These are phyloP conservation scores for Magnusiomyces ingens DNA, from an alignment of 1,139 yeast genomes.

Conservation along the genomic window DNA sequence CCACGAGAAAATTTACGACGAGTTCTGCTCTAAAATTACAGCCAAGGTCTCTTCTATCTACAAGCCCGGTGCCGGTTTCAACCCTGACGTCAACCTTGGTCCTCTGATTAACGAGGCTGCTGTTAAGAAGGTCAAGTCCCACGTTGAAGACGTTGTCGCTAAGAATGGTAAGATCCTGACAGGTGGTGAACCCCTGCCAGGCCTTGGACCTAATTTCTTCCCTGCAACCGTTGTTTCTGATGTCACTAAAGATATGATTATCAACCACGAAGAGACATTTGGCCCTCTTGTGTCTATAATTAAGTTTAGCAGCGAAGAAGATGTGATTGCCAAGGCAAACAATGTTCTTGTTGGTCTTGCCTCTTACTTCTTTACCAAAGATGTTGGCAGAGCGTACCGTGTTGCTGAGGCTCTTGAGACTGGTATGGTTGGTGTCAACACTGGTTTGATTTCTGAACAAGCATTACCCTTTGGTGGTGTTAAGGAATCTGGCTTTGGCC, in stretches of 20 bases:
- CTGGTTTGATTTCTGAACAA: slow-evolving; percentile 64
- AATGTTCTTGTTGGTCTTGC: slow-evolving; percentile 67
- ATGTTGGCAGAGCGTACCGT: slow-evolving; percentile 54
- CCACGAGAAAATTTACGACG: slow-evolving; percentile 55
- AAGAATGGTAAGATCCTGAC: slow-evolving; percentile 63
- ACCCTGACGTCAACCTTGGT: slow-evolving; percentile 64
- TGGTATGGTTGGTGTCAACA: slow-evolving; percentile 81
- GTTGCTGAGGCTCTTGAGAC: slow-evolving; percentile 65
- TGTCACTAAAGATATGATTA: slow-evolving; percentile 57
- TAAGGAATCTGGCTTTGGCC: slow-evolving; percentile 73
- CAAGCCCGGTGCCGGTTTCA: slow-evolving; percentile 70
- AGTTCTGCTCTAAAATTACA: slow-evolving; percentile 47
- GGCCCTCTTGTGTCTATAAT: slow-evolving; percentile 85
- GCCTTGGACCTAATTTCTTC: slow-evolving; percentile 70
- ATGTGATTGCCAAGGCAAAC: slow-evolving; percentile 65
- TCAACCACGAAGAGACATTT: slow-evolving; percentile 73
- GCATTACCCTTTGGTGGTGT: slow-evolving; percentile 78
- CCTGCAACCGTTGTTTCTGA: slow-evolving; percentile 66
- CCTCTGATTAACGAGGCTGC: slow-evolving; percentile 69
- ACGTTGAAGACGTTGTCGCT: slow-evolving; percentile 64
- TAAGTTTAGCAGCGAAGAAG: slow-evolving; percentile 52
- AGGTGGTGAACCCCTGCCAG: slow-evolving; percentile 59
- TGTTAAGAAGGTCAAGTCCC: slow-evolving; percentile 59
- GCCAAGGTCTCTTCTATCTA: slow-evolving; percentile 45
- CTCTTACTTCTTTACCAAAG: slow-evolving; percentile 68